Base-by-base conservation (phyloP, 2,329 filamentous ascomycete species). In the Penicillium decumbens region DNA sequence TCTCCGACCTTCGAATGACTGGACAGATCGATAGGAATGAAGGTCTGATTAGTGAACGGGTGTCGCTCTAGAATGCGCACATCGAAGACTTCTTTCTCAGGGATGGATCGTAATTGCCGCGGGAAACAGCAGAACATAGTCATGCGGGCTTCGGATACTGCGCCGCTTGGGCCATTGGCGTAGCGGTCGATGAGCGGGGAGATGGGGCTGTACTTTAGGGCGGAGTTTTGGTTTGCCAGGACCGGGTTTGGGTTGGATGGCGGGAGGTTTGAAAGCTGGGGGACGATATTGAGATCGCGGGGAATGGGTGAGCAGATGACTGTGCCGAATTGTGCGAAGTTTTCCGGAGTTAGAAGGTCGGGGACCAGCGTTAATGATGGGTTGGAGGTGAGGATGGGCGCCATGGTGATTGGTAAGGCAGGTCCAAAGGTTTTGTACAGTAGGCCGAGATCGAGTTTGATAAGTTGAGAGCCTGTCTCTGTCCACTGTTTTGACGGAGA, bases 21-120 rank as follows among this genome's bases (percentile, higher is more conserved):
- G 10, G 63, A 75, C 25, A 84, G 61, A 30, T 81, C 80, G 43
- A 96, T 75, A 0, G 93, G 93, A 38, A 88, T 80, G 70, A 98
- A 97, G 0, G 90, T 95, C 74, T 98, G 93, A 1, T 88, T 88
- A 1, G 93, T 97, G 71, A 84, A 97, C 0, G 93, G 92, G 70
- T 98, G 93, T 33, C 93, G 80, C 70, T 98, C 93, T 27, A 97
- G 80, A 49, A 95, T 81, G 18, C 73, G 72, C 46, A 96, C 79
- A 40, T 80, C 75, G 65, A 95, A 88, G 3, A 79, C 56, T 47
- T 60, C 43, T 18, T 46, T 55, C 24, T 51, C 49, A 5, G 45
- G 39, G 51, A 56, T 52, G 20, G 50, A 51, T n/a, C 76, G 68
- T 28, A 87, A 72, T 32, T 74, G 60, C 30, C 87, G 79, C 8